Evolutionary conservation across 306 rosid genomes (phyloP).

Genomic region (Cicer yamashitae): DNA sequence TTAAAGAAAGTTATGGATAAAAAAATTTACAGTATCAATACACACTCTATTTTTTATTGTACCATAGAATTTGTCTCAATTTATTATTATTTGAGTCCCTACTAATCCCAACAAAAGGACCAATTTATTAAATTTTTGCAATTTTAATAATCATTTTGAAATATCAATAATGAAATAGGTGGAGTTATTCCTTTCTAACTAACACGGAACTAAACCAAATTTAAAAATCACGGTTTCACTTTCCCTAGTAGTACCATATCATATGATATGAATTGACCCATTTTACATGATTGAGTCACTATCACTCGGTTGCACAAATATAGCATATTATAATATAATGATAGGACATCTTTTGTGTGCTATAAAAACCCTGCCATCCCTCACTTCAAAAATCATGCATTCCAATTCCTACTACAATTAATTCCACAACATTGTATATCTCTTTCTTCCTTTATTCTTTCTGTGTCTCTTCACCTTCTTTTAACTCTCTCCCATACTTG

Average conservation of each 20-base stretch:
- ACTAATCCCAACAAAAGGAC: too few relatives aligned
- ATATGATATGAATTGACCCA: constrained; percentile 9
- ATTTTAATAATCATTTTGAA: too few relatives aligned
- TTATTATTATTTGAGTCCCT: too few relatives aligned
- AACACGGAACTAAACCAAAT: neutral
- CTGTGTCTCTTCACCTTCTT: constrained; percentile 2
- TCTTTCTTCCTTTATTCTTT: constrained; percentile 6
- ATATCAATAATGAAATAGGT: too few relatives aligned
- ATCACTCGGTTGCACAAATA: neutral
- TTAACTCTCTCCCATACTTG: neutral
- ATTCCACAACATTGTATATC: neutral
- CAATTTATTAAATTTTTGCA: too few relatives aligned
- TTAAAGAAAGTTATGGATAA: too few relatives aligned
- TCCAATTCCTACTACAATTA: constrained; percentile 4
- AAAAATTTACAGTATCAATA: too few relatives aligned
- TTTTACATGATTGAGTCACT: neutral
- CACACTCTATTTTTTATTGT: too few relatives aligned
- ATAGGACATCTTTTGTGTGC: constrained; percentile 34
- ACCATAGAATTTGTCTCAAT: too few relatives aligned
- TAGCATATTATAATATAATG: neutral
- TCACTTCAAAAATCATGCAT: constrained; percentile 41
- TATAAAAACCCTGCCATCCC: constrained; percentile 53
- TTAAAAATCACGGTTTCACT: neutral
- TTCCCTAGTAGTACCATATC: neutral
- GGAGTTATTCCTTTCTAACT: too few relatives aligned